Evolutionary conservation across 495 filamentous ascomycete species (phyloP).

Genomic region (Neurospora sp.): DNA sequence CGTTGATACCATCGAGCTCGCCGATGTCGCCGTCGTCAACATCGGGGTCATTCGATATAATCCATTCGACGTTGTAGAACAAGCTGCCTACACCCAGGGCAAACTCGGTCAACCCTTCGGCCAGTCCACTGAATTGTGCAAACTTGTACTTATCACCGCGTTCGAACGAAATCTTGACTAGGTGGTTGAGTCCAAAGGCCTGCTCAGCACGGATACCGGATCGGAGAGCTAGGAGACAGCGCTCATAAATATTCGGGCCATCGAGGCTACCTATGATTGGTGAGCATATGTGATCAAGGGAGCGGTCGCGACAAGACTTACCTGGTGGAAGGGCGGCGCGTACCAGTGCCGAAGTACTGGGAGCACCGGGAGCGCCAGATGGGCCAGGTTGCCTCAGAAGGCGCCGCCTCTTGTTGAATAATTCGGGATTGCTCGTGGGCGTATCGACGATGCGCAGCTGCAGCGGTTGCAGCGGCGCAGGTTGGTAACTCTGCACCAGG

Average conservation of each 20-base stretch:
- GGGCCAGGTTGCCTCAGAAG: slow-evolving; percentile 16
- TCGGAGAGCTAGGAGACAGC: slow-evolving; percentile 68
- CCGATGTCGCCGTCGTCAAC: slow-evolving; percentile 38
- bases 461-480: slow-evolving; percentile 42
- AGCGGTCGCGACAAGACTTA: slow-evolving; percentile 5
- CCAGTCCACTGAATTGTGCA: slow-evolving; percentile 79
- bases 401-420: slow-evolving; percentile 43
- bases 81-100: slow-evolving; percentile 61
- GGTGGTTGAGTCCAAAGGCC: slow-evolving; percentile 78
- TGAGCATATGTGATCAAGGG: slow-evolving; percentile 7
- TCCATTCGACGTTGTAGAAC: slow-evolving; percentile 76
- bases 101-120: slow-evolving; percentile 80
- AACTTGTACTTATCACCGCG: slow-evolving; percentile 93
- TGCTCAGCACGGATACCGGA: slow-evolving; percentile 74
- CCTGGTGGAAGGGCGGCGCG: slow-evolving; percentile 16
- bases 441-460: slow-evolving; percentile 61
- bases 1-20: slow-evolving; percentile 64
- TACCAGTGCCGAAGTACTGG: slow-evolving; percentile 12
- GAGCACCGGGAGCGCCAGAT: slow-evolving; percentile 11
- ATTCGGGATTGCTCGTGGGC: slow-evolving; percentile 53
- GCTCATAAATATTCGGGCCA: slow-evolving; percentile 80
- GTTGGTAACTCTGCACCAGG: slow-evolving; percentile 49
- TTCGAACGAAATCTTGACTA: slow-evolving; percentile 93
- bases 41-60: slow-evolving; percentile 57
- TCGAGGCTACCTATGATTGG: slow-evolving; percentile 45